Base-by-base conservation (phyloP, 768 basidiomycete genomes). In the Chalciporus pseudorubinellus region DNA sequence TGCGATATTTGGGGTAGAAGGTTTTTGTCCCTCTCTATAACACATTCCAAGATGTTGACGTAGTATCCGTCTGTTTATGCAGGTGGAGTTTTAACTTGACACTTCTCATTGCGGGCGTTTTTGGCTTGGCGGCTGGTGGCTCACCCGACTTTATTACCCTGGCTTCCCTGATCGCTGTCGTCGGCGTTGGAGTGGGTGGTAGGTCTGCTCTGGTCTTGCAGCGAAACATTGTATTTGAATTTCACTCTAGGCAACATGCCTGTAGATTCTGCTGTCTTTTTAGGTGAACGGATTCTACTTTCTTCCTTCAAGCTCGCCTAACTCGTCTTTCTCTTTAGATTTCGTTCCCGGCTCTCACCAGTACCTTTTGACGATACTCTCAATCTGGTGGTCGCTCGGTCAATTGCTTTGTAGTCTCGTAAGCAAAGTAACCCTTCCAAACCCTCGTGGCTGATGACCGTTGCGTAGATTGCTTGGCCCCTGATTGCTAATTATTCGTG, bases 361-460 rank as follows among this genome's bases (percentile, higher is more conserved):
- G 53, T 84, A 80, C 55, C 70, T 83, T 31, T 64, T 84, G 40
- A 83, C 82, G 1, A 60, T 83, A 43, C 65, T 84, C 20, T 78
- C 79, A 1, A 74, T 82, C 14, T 84, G 78, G 78, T 84, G 81
- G 81, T 76, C 74, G 16, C 59, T 82, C 21, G 83, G 82, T 4
- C 79, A 81, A 59, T 70, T 83, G 6, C 49, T 82, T 19, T 75
- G 70, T 11, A 74, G 74, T 51, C 62, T 84, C 31, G 77, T 77
- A 51, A 43, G 72, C 58, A 14, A 3, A 2, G 14, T 13, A 6
- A 19, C 18, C 8, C 21, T 3, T 20, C 44, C 26, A 31, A 38
- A 1, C 21, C 12, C 36, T 24, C 39, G 11, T 24, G 12, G n/a
- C 29, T 41, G 5, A 50, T 20, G 11, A 4, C 6, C 16, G 3